Evolutionary conservation across 352 stramenopile genomes (phyloP).

Genomic region (Globisporangium echinulatum): DNA sequence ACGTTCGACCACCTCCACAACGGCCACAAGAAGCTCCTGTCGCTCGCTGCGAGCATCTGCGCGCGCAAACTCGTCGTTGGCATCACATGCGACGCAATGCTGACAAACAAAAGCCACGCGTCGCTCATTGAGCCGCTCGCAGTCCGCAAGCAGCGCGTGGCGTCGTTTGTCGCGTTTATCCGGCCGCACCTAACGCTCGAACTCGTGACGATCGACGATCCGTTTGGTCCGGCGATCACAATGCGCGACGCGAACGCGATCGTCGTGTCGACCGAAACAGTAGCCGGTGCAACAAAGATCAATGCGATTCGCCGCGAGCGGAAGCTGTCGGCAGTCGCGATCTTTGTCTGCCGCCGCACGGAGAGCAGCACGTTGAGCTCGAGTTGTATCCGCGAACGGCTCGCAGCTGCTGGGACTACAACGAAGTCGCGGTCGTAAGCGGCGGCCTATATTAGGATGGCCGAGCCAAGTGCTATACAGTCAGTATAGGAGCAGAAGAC

Average conservation of each 20-base stretch:
- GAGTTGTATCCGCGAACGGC: conserved; percentile 69
- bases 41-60: conserved; percentile 60
- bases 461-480: too few relatives aligned
- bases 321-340: conserved; percentile 46
- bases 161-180: conserved; percentile 54
- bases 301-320: conserved; percentile 66
- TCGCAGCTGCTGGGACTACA: conserved; percentile 21
- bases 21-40: conserved; percentile 88
- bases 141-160: conserved; percentile 48
- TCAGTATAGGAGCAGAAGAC: too few relatives aligned
- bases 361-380: conserved; percentile 82
- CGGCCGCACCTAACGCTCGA: conserved; percentile 56
- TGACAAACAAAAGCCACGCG: conserved; percentile 67
- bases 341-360: conserved; percentile 77
- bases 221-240: conserved; percentile 81
- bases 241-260: conserved; percentile 63
- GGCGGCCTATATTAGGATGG: too few relatives aligned
- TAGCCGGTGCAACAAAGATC: conserved; percentile 75
- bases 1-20: conserved; percentile 91
- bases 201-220: conserved; percentile 76
- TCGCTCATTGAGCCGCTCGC: conserved; percentile 65
- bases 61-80: conserved; percentile 51
- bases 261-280: conserved; percentile 83
- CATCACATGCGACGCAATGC: conserved; percentile 75
- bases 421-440: too few relatives aligned